These are phyloP conservation scores for Rhizophagus sp. DNA, from an alignment of 192 early-diverging fungal genomes.

Conservation along the genomic window DNA sequence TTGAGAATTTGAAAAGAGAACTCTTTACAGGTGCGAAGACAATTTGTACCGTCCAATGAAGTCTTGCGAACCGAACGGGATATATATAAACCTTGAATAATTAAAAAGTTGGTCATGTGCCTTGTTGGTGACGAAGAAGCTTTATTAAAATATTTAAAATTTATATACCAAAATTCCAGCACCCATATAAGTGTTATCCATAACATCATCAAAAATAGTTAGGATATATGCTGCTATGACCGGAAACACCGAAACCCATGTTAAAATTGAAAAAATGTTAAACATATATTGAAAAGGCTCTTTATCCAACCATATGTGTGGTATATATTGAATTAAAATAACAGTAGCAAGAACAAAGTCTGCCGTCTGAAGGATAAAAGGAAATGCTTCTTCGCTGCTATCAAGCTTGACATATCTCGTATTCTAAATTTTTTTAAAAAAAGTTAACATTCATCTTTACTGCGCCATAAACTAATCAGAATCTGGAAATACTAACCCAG, in stretches of 20 bases:
- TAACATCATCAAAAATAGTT: conserved; percentile 39
- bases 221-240: conserved; percentile 49
- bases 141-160: too few relatives aligned
- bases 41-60: conserved; percentile 61
- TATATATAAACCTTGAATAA: conserved; percentile 48
- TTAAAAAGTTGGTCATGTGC: neutral
- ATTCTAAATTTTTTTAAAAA: conserved; percentile 33
- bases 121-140: conserved; percentile 29
- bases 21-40: conserved; percentile 67
- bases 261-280: conserved; percentile 54
- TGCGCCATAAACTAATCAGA: neutral
- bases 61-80: conserved; percentile 67
- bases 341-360: conserved; percentile 49
- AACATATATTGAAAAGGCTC: conserved; percentile 49
- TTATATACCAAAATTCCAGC: conserved; percentile 41
- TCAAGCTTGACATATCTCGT: conserved; percentile 48
- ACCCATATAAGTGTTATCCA: conserved; percentile 59
- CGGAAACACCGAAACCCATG: conserved; percentile 58
- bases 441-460: neutral
- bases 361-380: conserved; percentile 39
- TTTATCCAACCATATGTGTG: conserved; percentile 60
- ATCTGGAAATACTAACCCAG: conserved; percentile 15
- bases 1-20: conserved; percentile 52
- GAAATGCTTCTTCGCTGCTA: conserved; percentile 43
- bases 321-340: conserved; percentile 61